Percentiles rank a stretch among this genome's conserved stretches.
These are phyloP conservation scores for Eragrostis curvula DNA, from an alignment of 176 grass and related monocot species.

Conservation along the genomic window DNA sequence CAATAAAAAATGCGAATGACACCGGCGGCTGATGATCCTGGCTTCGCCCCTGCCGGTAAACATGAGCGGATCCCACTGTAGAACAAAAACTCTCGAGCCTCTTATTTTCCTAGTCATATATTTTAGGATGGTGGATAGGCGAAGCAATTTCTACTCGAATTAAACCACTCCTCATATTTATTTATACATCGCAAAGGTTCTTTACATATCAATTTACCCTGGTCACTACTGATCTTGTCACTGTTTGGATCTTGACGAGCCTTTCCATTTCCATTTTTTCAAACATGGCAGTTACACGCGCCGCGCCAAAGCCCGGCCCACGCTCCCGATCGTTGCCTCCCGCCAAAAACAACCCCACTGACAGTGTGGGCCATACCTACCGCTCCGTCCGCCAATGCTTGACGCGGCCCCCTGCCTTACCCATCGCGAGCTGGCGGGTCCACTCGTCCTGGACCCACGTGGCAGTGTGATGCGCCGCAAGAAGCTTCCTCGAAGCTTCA, in stretches of 20 bases:
- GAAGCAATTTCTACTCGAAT: no score
- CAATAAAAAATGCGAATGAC: no score
- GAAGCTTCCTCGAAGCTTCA: slow-evolving; percentile 57
- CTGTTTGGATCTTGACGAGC: background rate
- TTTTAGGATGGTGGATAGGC: no score
- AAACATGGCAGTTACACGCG: slow-evolving; percentile 35
- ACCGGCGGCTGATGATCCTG: no score
- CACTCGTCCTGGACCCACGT: slow-evolving; percentile 6
- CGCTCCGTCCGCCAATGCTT: background rate
- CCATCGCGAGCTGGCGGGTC: background rate
- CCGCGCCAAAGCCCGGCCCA: slow-evolving; percentile 29
- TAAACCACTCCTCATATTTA: no score
- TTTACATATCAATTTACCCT: background rate
- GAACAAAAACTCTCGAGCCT: no score
- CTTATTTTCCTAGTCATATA: no score
- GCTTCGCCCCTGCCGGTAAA: no score
- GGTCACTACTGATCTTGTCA: background rate
- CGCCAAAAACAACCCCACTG: background rate
- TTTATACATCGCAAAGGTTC: no score
- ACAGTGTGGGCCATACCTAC: slow-evolving; percentile 34
- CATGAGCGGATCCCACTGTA: no score
- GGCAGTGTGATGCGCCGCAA: slow-evolving; percentile 15
- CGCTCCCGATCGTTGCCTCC: slow-evolving; percentile 32
- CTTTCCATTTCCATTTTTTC: slow-evolving; percentile 5
- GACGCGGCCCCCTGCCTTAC: background rate